Base-by-base conservation (phyloP, 768 basidiomycete species). In the Suillus bovinus region DNA sequence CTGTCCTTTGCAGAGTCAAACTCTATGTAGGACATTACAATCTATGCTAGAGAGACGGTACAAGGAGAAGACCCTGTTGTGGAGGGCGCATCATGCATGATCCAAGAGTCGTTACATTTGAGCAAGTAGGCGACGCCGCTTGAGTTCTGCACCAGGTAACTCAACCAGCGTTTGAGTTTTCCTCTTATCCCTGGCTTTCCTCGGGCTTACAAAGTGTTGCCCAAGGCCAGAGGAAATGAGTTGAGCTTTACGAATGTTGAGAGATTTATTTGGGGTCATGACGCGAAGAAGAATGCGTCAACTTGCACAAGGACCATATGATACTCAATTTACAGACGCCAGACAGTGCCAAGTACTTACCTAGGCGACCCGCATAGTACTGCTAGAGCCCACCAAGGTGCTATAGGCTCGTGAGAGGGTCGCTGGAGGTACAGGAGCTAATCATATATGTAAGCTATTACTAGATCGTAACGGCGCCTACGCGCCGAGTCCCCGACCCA, bases 81-180 rank as follows among this genome's bases (percentile, higher is more conserved):
- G 22, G 22, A 46, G 10, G 44, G 13, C 24, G 22, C 13, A 14
- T 5, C 22, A 46, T 46, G 22, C 13, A 14, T 5, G 44, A 46
- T 46, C 13, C 44, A 62, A 14, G 20, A 58, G 44, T 2, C 24
- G 36, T 22, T 61, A 22, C 27, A 62, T 44, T 9, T 50, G 36
- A n/a, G 20, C 20, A 14, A 58, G 61, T 33, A 62, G 56, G 6
- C 33, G 57, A 16, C 42, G 60, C 14, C 24, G 39, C 47, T 55
- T 14, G n/a, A 36, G 50, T 22, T 56, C 52, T 4, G 22, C 31
- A 6, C 27, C 39, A 27, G 60, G 52, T 1, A 61, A 53, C 3
- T 9, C 13, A 0, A 61, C 53, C 2, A 52, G 42, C 13, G 39
- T 61, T 31, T 55, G 60, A 5, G 55, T 62, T 55, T 68, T 64